Evolutionary conservation across 306 rosid species (phyloP).

Genomic region (Oxytropis ochrocephala): DNA sequence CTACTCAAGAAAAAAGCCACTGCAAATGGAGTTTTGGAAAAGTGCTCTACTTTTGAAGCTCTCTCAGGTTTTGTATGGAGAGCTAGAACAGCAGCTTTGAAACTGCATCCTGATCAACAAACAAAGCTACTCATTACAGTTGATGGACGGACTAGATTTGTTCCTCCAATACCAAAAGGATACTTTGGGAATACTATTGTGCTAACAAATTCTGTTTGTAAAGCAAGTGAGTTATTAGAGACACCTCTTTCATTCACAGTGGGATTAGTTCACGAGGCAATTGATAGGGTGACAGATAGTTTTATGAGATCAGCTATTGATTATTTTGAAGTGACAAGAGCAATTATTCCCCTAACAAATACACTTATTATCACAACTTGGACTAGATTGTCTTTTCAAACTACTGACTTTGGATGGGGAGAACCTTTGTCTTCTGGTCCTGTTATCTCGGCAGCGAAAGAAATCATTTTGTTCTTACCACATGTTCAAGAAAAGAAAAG

Average conservation of each 20-base stretch:
- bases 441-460: slow-evolving; percentile 64
- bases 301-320: slow-evolving; percentile 83
- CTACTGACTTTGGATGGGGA: slow-evolving; percentile 82
- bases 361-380: slow-evolving; percentile 74
- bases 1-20: slow-evolving; percentile 50
- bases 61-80: slow-evolving; percentile 85
- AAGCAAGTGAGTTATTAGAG: slow-evolving; percentile 45
- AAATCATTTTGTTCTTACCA: slow-evolving; percentile 56
- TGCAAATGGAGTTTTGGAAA: slow-evolving; percentile 47
- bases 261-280: slow-evolving; percentile 46
- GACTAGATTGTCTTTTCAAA: slow-evolving; percentile 62
- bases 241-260: slow-evolving; percentile 50
- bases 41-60: slow-evolving; percentile 59
- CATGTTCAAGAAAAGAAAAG: slow-evolving; percentile 50
- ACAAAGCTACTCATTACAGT: slow-evolving; percentile 79
- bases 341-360: slow-evolving; percentile 62
- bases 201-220: slow-evolving; percentile 49
- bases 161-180: slow-evolving; percentile 64
- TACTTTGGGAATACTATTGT: slow-evolving; percentile 72
- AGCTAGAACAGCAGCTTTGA: slow-evolving; percentile 56
- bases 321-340: slow-evolving; percentile 66
- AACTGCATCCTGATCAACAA: slow-evolving; percentile 54
- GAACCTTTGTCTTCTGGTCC: slow-evolving; percentile 70
- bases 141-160: slow-evolving; percentile 62
- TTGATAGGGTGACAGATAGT: slow-evolving; percentile 45